Conservation (phyloP, 176 grass and related monocot genomes). For the Lolium multiflorum region DNA sequence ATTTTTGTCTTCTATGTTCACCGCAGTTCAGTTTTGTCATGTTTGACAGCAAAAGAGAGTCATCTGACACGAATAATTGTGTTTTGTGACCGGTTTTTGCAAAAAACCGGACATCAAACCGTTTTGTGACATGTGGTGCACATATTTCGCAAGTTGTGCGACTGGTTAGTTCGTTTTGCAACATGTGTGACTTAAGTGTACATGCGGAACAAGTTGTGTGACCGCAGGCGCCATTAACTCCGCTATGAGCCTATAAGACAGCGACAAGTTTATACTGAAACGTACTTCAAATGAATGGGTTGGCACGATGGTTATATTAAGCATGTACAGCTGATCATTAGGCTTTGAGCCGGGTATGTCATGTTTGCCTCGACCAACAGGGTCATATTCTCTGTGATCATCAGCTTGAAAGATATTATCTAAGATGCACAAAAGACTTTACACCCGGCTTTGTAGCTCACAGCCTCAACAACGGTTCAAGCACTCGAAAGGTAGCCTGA, state of each 20-base stretch:
- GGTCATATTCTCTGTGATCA: conserved; percentile 38
- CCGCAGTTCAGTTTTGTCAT: too few relatives aligned
- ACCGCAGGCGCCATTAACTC: too few relatives aligned
- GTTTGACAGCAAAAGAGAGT: too few relatives aligned
- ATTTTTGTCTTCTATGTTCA: too few relatives aligned
- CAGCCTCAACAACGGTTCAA: not conserved
- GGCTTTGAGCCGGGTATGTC: conserved; percentile 23
- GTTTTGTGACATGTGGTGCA: too few relatives aligned
- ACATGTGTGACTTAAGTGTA: too few relatives aligned
- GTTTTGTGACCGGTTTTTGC: too few relatives aligned
- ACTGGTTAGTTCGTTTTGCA: too few relatives aligned
- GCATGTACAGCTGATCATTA: not conserved
- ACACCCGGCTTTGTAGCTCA: conserved; percentile 1
- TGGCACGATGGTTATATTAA: conserved; percentile 10
- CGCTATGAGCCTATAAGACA: conserved; percentile 26
- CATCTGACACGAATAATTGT: too few relatives aligned
- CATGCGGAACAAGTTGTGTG: too few relatives aligned
- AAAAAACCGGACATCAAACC: too few relatives aligned
- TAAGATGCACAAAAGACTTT: conserved; percentile 1
- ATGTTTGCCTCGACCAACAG: conserved; percentile 35
- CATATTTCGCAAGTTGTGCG: too few relatives aligned
- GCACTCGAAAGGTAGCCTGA: not conserved
- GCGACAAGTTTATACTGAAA: conserved; percentile 31
- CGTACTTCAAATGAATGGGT: conserved; percentile 33
- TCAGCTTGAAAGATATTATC: conserved; percentile 23